These are phyloP conservation scores for Wickerhamomyces sp. DNA, from an alignment of 1,139 yeast genomes.

Conservation along the genomic window DNA sequence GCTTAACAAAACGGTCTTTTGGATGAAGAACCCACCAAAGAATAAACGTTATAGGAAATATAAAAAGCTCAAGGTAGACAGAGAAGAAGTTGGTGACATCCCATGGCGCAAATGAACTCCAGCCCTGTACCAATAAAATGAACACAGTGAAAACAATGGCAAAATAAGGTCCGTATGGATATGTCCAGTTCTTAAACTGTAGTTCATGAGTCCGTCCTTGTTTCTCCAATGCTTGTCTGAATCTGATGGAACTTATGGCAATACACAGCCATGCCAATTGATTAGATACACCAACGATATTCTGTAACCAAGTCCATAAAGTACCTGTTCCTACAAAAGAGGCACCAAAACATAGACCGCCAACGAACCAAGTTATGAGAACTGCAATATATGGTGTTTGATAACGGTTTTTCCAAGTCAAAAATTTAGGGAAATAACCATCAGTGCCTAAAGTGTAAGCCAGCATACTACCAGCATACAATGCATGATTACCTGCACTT, in stretches of 20 bases:
- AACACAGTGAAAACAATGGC: conserved; percentile 33
- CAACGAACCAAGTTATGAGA: conserved; percentile 32
- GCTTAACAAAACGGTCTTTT: conserved; percentile 43
- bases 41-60: conserved; percentile 46
- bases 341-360: conserved; percentile 33
- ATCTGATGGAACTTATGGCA: conserved; percentile 42
- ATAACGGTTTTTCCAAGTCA: conserved; percentile 39
- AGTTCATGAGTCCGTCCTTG: conserved; percentile 34
- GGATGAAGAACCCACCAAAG: conserved; percentile 41
- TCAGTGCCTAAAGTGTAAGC: conserved; percentile 50
- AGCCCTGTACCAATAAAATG: conserved; percentile 57
- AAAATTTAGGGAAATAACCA: conserved; percentile 45
- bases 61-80: conserved; percentile 38
- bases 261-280: conserved; percentile 37
- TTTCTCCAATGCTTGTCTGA: conserved; percentile 43
- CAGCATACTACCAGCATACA: conserved; percentile 46
- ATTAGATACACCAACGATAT: conserved; percentile 35
- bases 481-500: conserved; percentile 59
- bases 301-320: conserved; percentile 35
- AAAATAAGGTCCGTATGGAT: conserved; percentile 48
- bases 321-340: conserved; percentile 32
- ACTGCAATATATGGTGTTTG: conserved; percentile 44
- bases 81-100: conserved; percentile 47
- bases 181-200: conserved; percentile 46
- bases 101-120: conserved; percentile 60